Base-by-base conservation (phyloP, 2,329 filamentous ascomycete species). In the Didymosphaeria variabile region DNA sequence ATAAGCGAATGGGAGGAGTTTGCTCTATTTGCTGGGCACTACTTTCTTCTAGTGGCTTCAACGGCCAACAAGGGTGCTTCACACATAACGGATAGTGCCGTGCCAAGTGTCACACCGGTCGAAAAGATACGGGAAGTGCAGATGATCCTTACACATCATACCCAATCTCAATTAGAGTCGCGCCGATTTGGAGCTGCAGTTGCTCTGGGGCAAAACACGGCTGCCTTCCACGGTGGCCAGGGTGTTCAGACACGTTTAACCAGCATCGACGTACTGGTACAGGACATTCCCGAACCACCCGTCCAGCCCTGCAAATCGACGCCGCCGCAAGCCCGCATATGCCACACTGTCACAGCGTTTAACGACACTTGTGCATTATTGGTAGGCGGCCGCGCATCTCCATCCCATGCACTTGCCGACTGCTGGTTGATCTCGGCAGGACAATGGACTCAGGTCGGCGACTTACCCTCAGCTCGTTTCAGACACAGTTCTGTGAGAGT, bases 1-100 rank as follows among this genome's bases (percentile, higher is more conserved):
- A 36, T 21, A 31, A 55, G 53, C 76, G 94, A 97, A 78, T 97
- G 93, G 93, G 94, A 98, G 77, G 94, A 97, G 71, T 93, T 97
- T 73, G 89, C 91, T 2, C 82, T 97, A 0, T 97, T 96, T 76
- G 88, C 87, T 2, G 88, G 89, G 36, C 94, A 97, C 77, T 97
- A 97, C 77, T 91, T 94, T 68, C 79, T 97, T 46, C 83, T 97
- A 9, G 83, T 88, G 21, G 92, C 92, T 15, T 84, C 81, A 45
- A 87, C 79, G 69, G 64, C 62, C 57, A 63, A 66, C 55, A 50
- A 60, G 58, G 45, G 31, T 19, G 38, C 49, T 34, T 54, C 66
- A 47, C 62, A 57, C 55, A 61, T 64, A 46, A 49, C 64, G 44
- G 40, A 54, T 60, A 58, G 47, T 26, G 46, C 46, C 53, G 53